Evolutionary conservation across 345 rosid genomes (phyloP), one percentile per base, ranked within the genome.

Genomic region (Excoecaria cochinchinensis): DNA sequence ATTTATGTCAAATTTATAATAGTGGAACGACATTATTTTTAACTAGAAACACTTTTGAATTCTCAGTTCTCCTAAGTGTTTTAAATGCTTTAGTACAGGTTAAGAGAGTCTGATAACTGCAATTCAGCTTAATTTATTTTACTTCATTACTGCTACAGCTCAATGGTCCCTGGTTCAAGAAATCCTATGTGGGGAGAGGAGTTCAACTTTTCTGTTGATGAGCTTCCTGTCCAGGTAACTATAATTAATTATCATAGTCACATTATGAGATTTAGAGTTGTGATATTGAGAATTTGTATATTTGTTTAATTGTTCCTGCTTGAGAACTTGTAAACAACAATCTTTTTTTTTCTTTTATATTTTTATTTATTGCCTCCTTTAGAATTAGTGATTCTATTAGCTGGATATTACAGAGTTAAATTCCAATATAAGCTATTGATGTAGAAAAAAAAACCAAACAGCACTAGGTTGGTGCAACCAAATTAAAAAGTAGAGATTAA

Each of bases 161-260:
- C 98, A 48, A 95, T 95, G 99, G 88, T 95, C 77, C 98, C 97
- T 76, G 96, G 97, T 84, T 91, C 98, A 74, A 88, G 98, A 88
- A 90, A 95, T 87, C 99, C 99, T 44, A 87, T 95, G 98, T 95
- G 98, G 99, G 98, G 98, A 71, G 99, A 95, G 83, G 97, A 95
- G 87, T 93, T 95, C 81, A 87, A 93, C 82, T 91, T 95, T 79
- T 87, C 92, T 65, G 90, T 85, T 50, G 97, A 93, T 70, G 90
- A 91, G 86, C 97, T 95, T 79, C 98, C 97, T 83, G 92, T 79
- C 58, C 82, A 93, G 97, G 99, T 93, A 85, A 58, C 69, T 44
- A 39, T 73, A 66, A 9, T 78, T 72, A 13, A 71, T 61, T 71
- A 57, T 73, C 6, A 11, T 51, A 31, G 13, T 73, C 38, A 11